Evolutionary conservation across 2,329 filamentous ascomycete species (phyloP).

Genomic region (Lomentospora prolificans): DNA sequence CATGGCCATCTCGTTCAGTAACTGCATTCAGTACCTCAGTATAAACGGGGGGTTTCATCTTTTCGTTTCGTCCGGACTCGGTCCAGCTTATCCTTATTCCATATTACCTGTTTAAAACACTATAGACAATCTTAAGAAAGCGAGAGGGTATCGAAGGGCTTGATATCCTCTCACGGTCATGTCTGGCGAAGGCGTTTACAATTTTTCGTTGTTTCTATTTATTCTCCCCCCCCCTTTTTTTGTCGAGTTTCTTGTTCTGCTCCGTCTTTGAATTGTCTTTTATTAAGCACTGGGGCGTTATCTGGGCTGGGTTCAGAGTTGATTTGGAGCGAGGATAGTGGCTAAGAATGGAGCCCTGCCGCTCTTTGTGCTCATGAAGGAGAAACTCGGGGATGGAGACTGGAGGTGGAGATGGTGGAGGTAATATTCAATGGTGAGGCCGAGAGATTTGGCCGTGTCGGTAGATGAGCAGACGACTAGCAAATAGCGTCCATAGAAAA

Average conservation of each 20-base stretch:
- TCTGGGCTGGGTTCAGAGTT: too few relatives aligned
- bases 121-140: not conserved
- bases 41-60: not conserved
- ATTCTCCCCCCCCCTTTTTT: not conserved
- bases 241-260: not conserved
- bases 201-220: constrained; percentile 10
- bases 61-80: not conserved
- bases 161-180: constrained; percentile 1
- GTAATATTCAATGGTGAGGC: too few relatives aligned
- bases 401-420: too few relatives aligned
- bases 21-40: not conserved
- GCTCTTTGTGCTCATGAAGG: too few relatives aligned
- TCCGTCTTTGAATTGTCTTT: too few relatives aligned
- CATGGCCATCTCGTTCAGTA: not conserved
- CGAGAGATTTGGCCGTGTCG: not conserved
- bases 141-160: not conserved
- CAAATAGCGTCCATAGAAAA: not conserved
- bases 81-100: not conserved
- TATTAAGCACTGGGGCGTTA: too few relatives aligned
- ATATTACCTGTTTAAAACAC: constrained; percentile 1
- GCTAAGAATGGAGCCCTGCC: too few relatives aligned
- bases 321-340: too few relatives aligned
- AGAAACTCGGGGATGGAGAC: too few relatives aligned
- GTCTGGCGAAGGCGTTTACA: constrained; percentile 9
- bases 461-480: not conserved